Conservation (phyloP, 2,329 filamentous ascomycete genomes). For the Emergomyces pasteurianus region DNA sequence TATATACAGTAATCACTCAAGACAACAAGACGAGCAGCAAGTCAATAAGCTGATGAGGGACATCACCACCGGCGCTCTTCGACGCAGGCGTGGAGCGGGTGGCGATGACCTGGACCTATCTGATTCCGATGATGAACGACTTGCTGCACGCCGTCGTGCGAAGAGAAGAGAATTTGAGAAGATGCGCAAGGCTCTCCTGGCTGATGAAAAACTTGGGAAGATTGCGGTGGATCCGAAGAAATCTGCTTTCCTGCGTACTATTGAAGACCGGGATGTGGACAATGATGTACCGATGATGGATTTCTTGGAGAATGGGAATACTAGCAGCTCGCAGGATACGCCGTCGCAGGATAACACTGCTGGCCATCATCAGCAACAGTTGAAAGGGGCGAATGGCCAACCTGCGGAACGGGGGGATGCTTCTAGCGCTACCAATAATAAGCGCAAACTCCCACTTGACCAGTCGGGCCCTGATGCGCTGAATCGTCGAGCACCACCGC, state of each 20-base stretch:
- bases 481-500: conserved; percentile 42
- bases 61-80: conserved; percentile 76
- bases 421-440: conserved; percentile 21
- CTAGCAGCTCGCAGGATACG: conserved; percentile 10
- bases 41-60: conserved; percentile 88
- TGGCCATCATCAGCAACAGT: not conserved
- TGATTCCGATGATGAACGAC: conserved; percentile 73
- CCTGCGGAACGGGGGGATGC: conserved; percentile 13
- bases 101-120: conserved; percentile 73
- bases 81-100: conserved; percentile 59
- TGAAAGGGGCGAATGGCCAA: conserved; percentile 9
- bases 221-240: conserved; percentile 83
- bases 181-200: conserved; percentile 78
- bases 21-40: conserved; percentile 69
- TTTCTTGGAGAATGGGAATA: conserved; percentile 45
- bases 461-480: conserved; percentile 30
- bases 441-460: conserved; percentile 21
- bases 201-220: conserved; percentile 81
- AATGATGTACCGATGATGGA: conserved; percentile 49
- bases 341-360: conserved; percentile 2
- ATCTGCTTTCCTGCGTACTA: conserved; percentile 76
- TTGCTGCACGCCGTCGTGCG: conserved; percentile 62
- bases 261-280: conserved; percentile 66
- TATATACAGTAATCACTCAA: conserved; percentile 58
- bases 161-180: conserved; percentile 82